These are phyloP conservation scores for Syncephalastrum monosporum DNA, from an alignment of 371 early-diverging fungal genomes.

Conservation along the genomic window DNA sequence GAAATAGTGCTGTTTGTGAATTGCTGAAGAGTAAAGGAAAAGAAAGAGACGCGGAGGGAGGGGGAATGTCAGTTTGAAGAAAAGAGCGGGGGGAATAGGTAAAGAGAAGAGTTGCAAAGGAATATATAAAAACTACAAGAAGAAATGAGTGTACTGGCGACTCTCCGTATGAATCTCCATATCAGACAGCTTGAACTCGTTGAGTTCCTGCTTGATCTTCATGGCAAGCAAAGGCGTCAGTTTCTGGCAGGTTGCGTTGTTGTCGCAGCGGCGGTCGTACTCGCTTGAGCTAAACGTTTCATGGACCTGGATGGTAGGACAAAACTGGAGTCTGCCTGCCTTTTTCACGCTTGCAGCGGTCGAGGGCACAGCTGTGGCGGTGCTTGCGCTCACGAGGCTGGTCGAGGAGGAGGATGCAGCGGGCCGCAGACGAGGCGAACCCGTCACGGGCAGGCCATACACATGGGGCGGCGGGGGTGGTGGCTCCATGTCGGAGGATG, in stretches of 20 bases:
- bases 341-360: not conserved
- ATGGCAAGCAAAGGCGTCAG: constrained; percentile 69
- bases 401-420: constrained; percentile 31
- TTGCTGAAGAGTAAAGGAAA: constrained; percentile 5
- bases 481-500: constrained; percentile 2
- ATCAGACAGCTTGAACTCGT: constrained; percentile 73
- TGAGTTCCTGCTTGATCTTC: constrained; percentile 75
- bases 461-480: too few species aligned
- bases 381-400: constrained; percentile 16
- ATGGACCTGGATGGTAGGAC: constrained; percentile 59
- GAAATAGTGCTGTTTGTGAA: too few species aligned
- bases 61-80: not conserved
- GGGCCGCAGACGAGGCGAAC: constrained; percentile 12
- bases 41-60: not conserved
- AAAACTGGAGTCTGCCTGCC: constrained; percentile 49
- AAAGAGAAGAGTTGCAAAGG: not conserved
- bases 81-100: not conserved
- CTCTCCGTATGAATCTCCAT: constrained; percentile 78
- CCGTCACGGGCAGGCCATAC: constrained; percentile 3
- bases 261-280: constrained; percentile 72
- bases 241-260: constrained; percentile 58
- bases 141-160: constrained; percentile 71
- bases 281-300: constrained; percentile 67
- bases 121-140: constrained; percentile 41
- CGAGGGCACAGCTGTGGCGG: constrained; percentile 1